Evolutionary conservation across 768 basidiomycete species (phyloP).

Genomic region (Termitomyces sp.): DNA sequence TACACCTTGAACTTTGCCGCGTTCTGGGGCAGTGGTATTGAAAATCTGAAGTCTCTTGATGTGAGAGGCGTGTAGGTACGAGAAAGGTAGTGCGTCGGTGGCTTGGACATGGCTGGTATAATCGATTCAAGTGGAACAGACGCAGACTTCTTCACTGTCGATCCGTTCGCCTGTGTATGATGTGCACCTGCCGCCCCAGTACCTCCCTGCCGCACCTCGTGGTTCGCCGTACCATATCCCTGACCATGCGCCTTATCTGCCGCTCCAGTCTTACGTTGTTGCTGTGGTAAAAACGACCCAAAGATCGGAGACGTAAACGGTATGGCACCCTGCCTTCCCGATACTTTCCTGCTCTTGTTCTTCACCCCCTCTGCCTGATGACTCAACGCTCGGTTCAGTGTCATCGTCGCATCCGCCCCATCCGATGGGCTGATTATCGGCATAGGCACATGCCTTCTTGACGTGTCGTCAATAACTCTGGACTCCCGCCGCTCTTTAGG

Average conservation of each 20-base stretch:
- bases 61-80: constrained; percentile 69
- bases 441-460: constrained; percentile 27
- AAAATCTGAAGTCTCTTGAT: constrained; percentile 68
- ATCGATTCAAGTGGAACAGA: constrained; percentile 78
- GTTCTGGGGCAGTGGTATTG: constrained; percentile 52
- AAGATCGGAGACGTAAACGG: constrained; percentile 54
- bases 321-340: constrained; percentile 25
- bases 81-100: constrained; percentile 80
- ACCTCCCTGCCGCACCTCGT: constrained; percentile 25
- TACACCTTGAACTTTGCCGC: constrained; percentile 50
- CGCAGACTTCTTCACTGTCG: constrained; percentile 22
- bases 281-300: constrained; percentile 50
- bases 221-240: neutral
- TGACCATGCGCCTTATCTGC: constrained; percentile 10
- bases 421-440: constrained; percentile 37
- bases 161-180: constrained; percentile 1
- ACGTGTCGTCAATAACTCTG: constrained; percentile 13
- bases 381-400: constrained; percentile 41
- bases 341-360: constrained; percentile 29
- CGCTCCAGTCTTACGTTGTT: constrained; percentile 33
- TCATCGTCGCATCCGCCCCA: constrained; percentile 37
- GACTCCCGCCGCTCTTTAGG: constrained; percentile 41
- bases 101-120: constrained; percentile 72
- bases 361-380: constrained; percentile 24
- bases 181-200: neutral